Percentiles rank a stretch among this genome's conserved stretches.
These are phyloP conservation scores for Daedaleopsis nitida DNA, from an alignment of 768 basidiomycete species.

Conservation along the genomic window DNA sequence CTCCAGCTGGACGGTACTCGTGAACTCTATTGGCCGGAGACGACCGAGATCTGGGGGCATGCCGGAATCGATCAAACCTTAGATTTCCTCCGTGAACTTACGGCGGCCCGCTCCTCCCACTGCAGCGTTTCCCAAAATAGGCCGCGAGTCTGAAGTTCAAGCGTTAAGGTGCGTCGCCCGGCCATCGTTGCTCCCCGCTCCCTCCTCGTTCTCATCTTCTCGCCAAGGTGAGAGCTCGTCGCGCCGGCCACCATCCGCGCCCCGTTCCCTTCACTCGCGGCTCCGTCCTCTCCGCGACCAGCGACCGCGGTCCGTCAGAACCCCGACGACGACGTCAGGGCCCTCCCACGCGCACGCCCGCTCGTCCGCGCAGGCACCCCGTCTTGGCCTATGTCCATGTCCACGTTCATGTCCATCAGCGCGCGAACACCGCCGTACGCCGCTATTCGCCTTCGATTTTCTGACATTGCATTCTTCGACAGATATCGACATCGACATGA, in stretches of 20 bases:
- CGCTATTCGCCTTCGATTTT: neutral
- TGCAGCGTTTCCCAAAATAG: neutral
- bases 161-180: constrained; percentile 17
- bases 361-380: neutral
- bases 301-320: neutral
- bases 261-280: neutral
- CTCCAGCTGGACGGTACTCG: constrained; percentile 3
- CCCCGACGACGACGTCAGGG: neutral
- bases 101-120: neutral
- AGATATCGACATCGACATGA: neutral
- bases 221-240: constrained; percentile 10
- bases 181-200: neutral
- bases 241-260: neutral
- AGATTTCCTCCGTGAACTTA: neutral
- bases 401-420: neutral
- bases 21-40: constrained; percentile 9
- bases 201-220: constrained; percentile 6
- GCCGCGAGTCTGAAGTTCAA: constrained; percentile 11
- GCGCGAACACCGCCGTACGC: neutral
- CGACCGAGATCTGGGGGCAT: neutral
- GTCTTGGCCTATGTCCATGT: neutral
- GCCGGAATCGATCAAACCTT: neutral
- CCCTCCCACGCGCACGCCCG: neutral
- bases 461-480: neutral
- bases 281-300: neutral